A percentile compares a stretch with the other conserved stretches of the same genome.
These are phyloP conservation scores for Serendipita indica DNA, from an alignment of 768 basidiomycete species.

Conservation along the genomic window DNA sequence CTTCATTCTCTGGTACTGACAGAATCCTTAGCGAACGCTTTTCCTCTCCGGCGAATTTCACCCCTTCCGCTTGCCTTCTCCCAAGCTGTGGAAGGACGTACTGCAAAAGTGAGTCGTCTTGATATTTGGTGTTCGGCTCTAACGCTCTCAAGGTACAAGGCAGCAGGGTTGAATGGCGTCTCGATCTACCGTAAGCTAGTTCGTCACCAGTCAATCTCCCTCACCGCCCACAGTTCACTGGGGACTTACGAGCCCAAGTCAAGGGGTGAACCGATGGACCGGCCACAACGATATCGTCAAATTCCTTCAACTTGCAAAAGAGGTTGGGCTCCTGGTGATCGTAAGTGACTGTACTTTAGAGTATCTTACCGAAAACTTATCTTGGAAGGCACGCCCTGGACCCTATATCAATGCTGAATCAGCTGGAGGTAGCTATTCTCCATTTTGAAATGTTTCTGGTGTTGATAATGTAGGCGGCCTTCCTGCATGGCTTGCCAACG, in stretches of 20 bases:
- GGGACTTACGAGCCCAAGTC: not conserved
- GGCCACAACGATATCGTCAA: slow-evolving; percentile 8
- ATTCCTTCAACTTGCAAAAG: slow-evolving; percentile 16
- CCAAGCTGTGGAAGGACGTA: slow-evolving; percentile 17
- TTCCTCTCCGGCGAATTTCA: slow-evolving; percentile 19
- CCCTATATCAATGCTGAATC: not conserved
- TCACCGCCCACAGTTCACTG: not conserved
- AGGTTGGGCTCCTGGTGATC: slow-evolving; percentile 18
- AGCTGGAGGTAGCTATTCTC: not conserved
- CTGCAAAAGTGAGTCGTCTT: slow-evolving; percentile 19
- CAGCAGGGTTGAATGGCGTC: slow-evolving; percentile 18
- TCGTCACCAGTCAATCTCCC: not conserved
- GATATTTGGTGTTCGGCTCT: not conserved
- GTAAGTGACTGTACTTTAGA: slow-evolving; percentile 3
- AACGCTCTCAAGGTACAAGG: slow-evolving; percentile 8
- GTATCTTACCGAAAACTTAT: not conserved
- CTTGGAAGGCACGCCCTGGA: not conserved
- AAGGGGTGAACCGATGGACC: slow-evolving; percentile 12
- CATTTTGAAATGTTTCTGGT: not conserved
- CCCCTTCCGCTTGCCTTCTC: slow-evolving; percentile 18
- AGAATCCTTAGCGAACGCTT: slow-evolving; percentile 14
- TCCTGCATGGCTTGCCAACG: slow-evolving; percentile 19
- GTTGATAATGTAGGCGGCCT: slow-evolving; percentile 15
- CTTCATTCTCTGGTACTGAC: not conserved
- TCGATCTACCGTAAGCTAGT: slow-evolving; percentile 17